Base-by-base conservation (phyloP, 164 flowering plant genomes). In the Akebia trifoliata region DNA sequence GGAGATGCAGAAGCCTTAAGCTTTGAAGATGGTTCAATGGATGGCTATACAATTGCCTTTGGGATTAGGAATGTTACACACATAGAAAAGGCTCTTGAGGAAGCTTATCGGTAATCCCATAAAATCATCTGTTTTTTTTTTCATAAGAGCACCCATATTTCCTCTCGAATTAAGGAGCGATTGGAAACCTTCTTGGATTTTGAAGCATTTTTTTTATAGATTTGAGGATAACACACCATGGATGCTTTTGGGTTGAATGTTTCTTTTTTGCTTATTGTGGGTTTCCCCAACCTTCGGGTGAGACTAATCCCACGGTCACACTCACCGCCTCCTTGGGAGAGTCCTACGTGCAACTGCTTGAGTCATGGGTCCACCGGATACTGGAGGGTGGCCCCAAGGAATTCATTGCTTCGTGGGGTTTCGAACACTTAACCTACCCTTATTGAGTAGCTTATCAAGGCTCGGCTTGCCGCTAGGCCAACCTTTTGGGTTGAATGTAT, bases 1-100 rank as follows among this genome's bases (percentile, higher is more conserved):
- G 99, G 99, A 56, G 85, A 94, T 80, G 99, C 99, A 60, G 99
- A 94, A 76, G 85, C 87, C 68, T 74, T 94, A 72, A 77, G 65
- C 39, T 94, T 94, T 62, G 72, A 68, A 49, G 84, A 94, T 73
- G 56, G 74, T 57, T 76, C 97, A 28, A 83, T 94, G 96, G 99
- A 94, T 78, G 95, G 96, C 35, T 94, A 94, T 67, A 90, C 97
- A 25, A 88, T 94, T 73, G 99, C 97, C 28, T 94, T 94, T 74
- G 99, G 99, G 31, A 94, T 90, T 40, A 83, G 99, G 69, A 94
- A 94, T 73, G 97, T 94, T 14, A 88, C 96, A 20, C 99, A 88
- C 64, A 90, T 94, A 50, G 99, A 94, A 61, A 90, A 80, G 70
- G 93, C 62, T 63, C 89, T 94, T 57, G 67, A 86, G 45, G 96